A percentile compares a stretch with the other conserved stretches of the same genome.
Evolutionary conservation across 495 filamentous ascomycete species (phyloP).

Genomic region (Neurospora pannonica): DNA sequence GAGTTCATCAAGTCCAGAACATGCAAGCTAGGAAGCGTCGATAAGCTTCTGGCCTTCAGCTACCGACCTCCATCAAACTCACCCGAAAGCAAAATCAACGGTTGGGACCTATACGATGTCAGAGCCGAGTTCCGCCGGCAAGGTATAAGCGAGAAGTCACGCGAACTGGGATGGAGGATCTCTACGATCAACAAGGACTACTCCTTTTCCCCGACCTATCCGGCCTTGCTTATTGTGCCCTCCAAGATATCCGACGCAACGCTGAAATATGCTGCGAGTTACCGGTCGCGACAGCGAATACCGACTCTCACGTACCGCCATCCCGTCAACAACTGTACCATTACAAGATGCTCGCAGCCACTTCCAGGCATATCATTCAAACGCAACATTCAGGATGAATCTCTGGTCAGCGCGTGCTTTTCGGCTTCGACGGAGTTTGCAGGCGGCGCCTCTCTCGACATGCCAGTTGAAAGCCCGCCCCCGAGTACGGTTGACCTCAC

Average conservation of each 20-base stretch:
- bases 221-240: slow-evolving; percentile 73
- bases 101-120: slow-evolving; percentile 84
- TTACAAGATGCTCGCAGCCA: slow-evolving; percentile 91
- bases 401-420: slow-evolving; percentile 86
- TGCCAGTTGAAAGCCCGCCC: slow-evolving; percentile 37
- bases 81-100: slow-evolving; percentile 64
- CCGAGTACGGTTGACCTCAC: slow-evolving; percentile 49
- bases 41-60: slow-evolving; percentile 85
- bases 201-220: slow-evolving; percentile 90
- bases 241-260: slow-evolving; percentile 89
- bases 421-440: slow-evolving; percentile 51
- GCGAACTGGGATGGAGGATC: slow-evolving; percentile 78
- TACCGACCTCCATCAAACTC: slow-evolving; percentile 57
- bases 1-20: slow-evolving; percentile 78
- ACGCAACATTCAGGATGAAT: slow-evolving; percentile 91
- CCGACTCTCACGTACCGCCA: slow-evolving; percentile 88
- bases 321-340: slow-evolving; percentile 93
- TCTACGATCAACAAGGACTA: slow-evolving; percentile 85
- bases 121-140: slow-evolving; percentile 70
- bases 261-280: slow-evolving; percentile 84
- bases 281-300: slow-evolving; percentile 79
- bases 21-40: slow-evolving; percentile 72
- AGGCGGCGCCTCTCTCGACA: slow-evolving; percentile 10
- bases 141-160: slow-evolving; percentile 66
- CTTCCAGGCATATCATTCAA: slow-evolving; percentile 79